phyloP scores from a whole-genome alignment of 2,329 filamentous ascomycete species.

The Penicillium sp. region DNA sequence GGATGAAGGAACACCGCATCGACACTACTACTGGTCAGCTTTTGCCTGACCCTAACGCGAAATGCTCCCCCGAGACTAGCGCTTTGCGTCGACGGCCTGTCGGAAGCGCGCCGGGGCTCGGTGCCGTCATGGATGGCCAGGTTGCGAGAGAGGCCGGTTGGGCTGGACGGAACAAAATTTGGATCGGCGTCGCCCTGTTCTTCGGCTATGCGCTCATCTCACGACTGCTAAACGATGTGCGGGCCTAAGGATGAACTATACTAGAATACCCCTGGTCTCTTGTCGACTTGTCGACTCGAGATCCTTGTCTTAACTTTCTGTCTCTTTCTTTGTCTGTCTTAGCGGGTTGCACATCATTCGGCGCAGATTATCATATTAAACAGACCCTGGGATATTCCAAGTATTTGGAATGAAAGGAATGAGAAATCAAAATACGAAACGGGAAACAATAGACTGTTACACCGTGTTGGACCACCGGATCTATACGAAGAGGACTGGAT shows the following conservation, averaged over 20 bases:
- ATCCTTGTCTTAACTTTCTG: neutral
- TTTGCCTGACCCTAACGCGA: conserved; percentile 53
- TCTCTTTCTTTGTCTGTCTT: conserved; percentile 8
- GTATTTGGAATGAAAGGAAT: neutral
- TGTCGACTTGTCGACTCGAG: neutral
- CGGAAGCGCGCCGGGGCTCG: conserved; percentile 56
- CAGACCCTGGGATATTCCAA: neutral
- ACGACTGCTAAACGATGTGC: conserved; percentile 65
- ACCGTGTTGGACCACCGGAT: conserved; percentile 21
- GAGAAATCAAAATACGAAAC: too few relatives aligned
- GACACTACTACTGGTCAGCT: conserved; percentile 74
- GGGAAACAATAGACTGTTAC: conserved; percentile 11
- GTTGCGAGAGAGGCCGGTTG: conserved; percentile 77
- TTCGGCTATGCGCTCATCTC: conserved; percentile 84
- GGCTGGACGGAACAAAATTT: conserved; percentile 76
- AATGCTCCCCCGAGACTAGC: conserved; percentile 64
- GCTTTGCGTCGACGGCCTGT: conserved; percentile 65
- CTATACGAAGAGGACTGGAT: conserved; percentile 17
- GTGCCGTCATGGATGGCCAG: conserved; percentile 76
- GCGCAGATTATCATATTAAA: conserved; percentile 5
- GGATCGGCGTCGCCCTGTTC: conserved; percentile 68
- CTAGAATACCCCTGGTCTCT: conserved; percentile 1
- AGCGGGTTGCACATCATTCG: conserved; percentile 19
- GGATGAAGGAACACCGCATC: conserved; percentile 82
- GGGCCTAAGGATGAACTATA: conserved; percentile 25